Conservation (phyloP, 441 rosid genomes). For the Eutrema salsugineum region DNA sequence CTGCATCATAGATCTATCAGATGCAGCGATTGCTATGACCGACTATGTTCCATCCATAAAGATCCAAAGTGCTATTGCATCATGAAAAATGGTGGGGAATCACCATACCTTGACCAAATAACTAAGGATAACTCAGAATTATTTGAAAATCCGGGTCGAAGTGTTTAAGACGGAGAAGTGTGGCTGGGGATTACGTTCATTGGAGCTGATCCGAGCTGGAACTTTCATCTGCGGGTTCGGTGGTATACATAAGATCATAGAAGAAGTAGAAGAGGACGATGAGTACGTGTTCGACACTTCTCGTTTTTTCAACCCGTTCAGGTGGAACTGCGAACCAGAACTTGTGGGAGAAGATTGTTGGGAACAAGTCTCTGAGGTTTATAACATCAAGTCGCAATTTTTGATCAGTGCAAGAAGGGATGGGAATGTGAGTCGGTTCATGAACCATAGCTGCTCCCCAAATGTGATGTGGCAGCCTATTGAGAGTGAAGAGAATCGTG, state of each 20-base stretch:
- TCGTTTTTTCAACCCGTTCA: no score
- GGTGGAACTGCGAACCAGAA: no score
- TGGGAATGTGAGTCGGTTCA: no score
- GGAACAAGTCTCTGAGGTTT: no score
- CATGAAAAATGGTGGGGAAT: slow-evolving; percentile 28
- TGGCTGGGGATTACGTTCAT: slow-evolving; percentile 52
- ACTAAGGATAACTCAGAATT: slow-evolving; percentile 35
- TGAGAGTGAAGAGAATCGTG: slow-evolving; percentile 17
- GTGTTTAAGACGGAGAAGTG: slow-evolving; percentile 40
- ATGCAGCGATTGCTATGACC: no score
- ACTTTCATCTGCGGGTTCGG: slow-evolving; percentile 48
- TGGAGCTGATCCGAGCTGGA: slow-evolving; percentile 50
- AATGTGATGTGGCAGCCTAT: slow-evolving; percentile 45
- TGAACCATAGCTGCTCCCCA: no score
- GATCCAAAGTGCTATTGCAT: slow-evolving; percentile 28
- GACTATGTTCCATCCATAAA: no score
- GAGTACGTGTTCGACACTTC: no score
- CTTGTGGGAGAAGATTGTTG: no score
- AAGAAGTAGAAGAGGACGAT: slow-evolving; percentile 23
- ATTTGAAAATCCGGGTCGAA: slow-evolving; percentile 37
- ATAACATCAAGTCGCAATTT: no score
- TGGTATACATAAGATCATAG: slow-evolving; percentile 8
- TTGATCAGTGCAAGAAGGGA: no score
- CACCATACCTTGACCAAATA: slow-evolving; percentile 29
- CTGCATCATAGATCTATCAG: no score